Evolutionary conservation across 2,329 filamentous ascomycete genomes (phyloP), one percentile per base, ranked within the genome.

Genomic region (Cryphonectria parasitica): DNA sequence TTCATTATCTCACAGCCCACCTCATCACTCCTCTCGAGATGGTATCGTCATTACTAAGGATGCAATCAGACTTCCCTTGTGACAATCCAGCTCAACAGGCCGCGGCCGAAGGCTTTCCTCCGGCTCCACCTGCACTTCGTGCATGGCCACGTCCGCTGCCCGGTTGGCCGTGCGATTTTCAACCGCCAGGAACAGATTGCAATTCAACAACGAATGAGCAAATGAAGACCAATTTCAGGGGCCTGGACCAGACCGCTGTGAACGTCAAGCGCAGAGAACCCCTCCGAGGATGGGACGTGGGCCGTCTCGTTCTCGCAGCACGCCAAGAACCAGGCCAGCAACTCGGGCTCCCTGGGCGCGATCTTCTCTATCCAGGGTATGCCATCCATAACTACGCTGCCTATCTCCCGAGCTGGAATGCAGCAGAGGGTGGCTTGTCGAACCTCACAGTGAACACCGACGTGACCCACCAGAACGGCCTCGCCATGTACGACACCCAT

Each of bases 101-200:
- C 22, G 75, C 77, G 1, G 79, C 79, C 3, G 74, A 76, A 15
- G 83, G 82, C 1, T 86, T 83, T 70, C 89, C 92, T 28, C 92
- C 92, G 0, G 79, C 81, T 1, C 86, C 91, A 56, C 88, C 90
- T 1, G 81, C 89, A 1, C 86, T 93, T 10, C 86, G 92, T 15
- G 82, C 86, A 62, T 86, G 87, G 45, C 91, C 91, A 2, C 84
- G 90, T 36, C 82, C 87, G 0, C 85, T 95, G 28, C 89, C 91
- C 2, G 92, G 92, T 0, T 95, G 92, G 77, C 88, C 91, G 0
- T 83, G 82, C 49, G 84, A 86, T 39, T 92, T 93, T 80, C 91
- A 93, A 77, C 91, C 91, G 4, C 77, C 78, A 39, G 82, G 82
- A 15, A 78, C 80, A 0, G 72, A 75, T 45, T 83, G 82, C 74